Evolutionary conservation across 768 basidiomycete species (phyloP), one percentile per base, ranked within the genome.

Genomic region (Hygrophoropsis aurantiaca): DNA sequence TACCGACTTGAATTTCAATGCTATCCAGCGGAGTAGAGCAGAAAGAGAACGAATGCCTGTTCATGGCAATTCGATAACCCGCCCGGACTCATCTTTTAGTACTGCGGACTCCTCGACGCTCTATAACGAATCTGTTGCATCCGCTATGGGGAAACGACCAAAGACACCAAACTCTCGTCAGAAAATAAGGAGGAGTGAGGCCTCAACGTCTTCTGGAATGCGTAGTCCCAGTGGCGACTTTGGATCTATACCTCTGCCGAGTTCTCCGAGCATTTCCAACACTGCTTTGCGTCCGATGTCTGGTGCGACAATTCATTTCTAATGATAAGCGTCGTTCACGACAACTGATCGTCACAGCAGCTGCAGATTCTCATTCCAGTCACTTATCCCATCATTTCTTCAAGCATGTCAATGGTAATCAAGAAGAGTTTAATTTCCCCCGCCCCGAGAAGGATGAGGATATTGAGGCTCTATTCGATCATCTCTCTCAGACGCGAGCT

Each of bases 381-480:
- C 65, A 67, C 45, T 70, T 77, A 44, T 69, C 80, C 11, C 74
- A 77, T 46, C 73, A 80, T 54, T 70, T 79, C 23, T 80, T 84
- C 50, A 75, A 80, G 52, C 75, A 78, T 57, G 74, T 75, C 36
- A 68, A 71, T 50, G 58, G 63, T 5, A 51, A 66, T 27, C 69
- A 75, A 36, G 79, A 81, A 16, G 80, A 80, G 27, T 94, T 94
- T 60, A 50, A 74, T 46, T 90, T 93, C 48, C 82, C 86, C 6
- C 79, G 89, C 11, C 95, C 95, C 3, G 75, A 80, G 8, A 79
- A 74, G 20, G 84, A 90, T 49, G 78, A 81, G 37, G 86, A 92
- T 45, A 85, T 98, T 20, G 85, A 94, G 61, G 72, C 66, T 4
- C 70, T 94, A 40, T 97, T 97, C 62, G 80, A 89, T 52, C 80